phyloP scores from a whole-genome alignment of 2,329 filamentous ascomycete genomes.

The Clarireedia homoeocarpa region DNA sequence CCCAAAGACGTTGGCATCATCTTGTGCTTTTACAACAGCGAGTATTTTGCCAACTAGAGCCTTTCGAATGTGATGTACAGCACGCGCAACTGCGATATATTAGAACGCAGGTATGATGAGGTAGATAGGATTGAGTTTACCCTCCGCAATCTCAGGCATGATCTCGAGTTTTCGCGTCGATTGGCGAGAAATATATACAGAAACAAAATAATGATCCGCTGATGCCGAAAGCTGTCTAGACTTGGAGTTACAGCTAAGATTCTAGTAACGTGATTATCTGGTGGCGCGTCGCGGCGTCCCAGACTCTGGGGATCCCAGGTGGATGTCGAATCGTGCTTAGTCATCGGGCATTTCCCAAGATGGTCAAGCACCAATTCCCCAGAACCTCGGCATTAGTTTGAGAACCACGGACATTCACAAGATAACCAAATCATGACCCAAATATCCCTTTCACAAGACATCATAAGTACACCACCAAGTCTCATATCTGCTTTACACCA shows the following conservation, averaged over 20 bases:
- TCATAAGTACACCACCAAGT: not conserved
- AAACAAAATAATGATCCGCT: no score
- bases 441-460: constrained; percentile 6
- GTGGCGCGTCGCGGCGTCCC: no score
- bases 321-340: not conserved
- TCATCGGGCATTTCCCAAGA: not conserved
- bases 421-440: not conserved
- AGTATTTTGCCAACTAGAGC: constrained; percentile 81
- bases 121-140: constrained; percentile 26
- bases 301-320: no score
- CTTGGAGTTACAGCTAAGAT: no score
- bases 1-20: constrained; percentile 82
- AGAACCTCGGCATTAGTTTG: not conserved
- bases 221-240: no score
- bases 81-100: constrained; percentile 56
- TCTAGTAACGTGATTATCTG: no score
- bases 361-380: not conserved
- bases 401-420: not conserved
- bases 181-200: no score
- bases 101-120: not conserved
- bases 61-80: constrained; percentile 77
- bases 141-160: constrained; percentile 59
- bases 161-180: not conserved
- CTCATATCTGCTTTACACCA: not conserved
- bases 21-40: constrained; percentile 57